phyloP scores from a whole-genome alignment of 31 red algal species.

The Odonthalia washingtoniensis region DNA sequence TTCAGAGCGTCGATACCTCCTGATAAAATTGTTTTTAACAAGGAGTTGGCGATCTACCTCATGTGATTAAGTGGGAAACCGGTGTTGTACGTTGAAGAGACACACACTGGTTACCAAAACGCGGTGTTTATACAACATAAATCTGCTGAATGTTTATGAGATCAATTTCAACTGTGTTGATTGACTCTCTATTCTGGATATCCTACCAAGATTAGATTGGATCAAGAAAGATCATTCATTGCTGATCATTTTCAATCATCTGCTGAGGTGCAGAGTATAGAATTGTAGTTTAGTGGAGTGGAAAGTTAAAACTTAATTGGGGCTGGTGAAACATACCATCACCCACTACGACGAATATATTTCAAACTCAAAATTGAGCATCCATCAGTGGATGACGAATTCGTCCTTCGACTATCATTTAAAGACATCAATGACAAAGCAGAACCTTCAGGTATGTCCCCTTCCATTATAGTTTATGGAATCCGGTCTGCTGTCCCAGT shows the following conservation, averaged over 20 bases:
- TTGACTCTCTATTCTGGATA: constrained; percentile 1
- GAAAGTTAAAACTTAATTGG: constrained; percentile 61
- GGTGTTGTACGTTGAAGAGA: not conserved
- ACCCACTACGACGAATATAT: too few species aligned
- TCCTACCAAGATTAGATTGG: not conserved
- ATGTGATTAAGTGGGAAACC: not conserved
- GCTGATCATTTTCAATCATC: too few species aligned
- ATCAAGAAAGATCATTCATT: not conserved
- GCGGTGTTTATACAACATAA: not conserved
- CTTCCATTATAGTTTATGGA: constrained; percentile 1
- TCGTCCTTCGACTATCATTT: constrained; percentile 6
- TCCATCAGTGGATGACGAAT: too few species aligned
- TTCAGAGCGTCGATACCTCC: not conserved
- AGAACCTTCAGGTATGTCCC: constrained; percentile 14
- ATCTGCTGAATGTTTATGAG: not conserved
- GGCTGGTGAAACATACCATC: too few species aligned
- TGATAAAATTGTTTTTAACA: not conserved
- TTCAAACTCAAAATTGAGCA: too few species aligned
- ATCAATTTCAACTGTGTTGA: not conserved
- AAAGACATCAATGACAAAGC: constrained; percentile 58
- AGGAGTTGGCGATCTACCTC: constrained; percentile 9
- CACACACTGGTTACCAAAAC: not conserved
- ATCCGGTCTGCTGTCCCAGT: constrained; percentile 25
- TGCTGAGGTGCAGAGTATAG: constrained; percentile 3
- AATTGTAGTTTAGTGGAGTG: constrained; percentile 10